Base-by-base conservation (phyloP, 148 eudicot species). In the Cornus florida region DNA sequence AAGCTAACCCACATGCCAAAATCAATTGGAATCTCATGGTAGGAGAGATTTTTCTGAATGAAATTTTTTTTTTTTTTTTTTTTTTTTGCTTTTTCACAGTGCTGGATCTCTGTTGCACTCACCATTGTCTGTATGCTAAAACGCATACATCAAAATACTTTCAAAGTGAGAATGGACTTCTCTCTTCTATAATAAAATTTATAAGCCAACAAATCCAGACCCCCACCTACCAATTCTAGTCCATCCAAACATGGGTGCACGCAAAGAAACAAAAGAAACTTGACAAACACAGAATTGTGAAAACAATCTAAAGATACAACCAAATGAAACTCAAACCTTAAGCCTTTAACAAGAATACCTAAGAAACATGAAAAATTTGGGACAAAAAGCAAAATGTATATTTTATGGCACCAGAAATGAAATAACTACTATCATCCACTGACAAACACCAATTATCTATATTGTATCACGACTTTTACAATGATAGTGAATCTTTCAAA, bases 41-140 rank as follows among this genome's bases (percentile, higher is more conserved):
- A 43, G 67, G 78, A 62, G 53, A 81, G 53, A 59, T 64, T 22
- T 70, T 71, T 64, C 9, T 28, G 16, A 23, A 59, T 20, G 70
- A 28, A 31, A 8, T 43, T 5, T 43, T 43, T 24, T n/a, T 5
- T 5, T 43, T 43, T 28, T n/a, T 6, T 41, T 69, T 0, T 11
- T 43, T 5, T 43, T 43, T 28, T n/a, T 6, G 23, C 33, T 0
- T 11, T 11, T 53, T 53, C 3, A 0, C 7, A 4, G 14, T 12
- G 59, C 17, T 53, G 59, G 14, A 53, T 53, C 59, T 53, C 48
- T 46, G 16, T 46, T 65, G 35, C 9, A 9, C 23, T 43, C 13
- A 64, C 38, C 12, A n/a, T 20, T 67, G 72, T 48, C 59, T 43
- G 19, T 64, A 76, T 41, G 28, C 72, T 65, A 65, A 67, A 41